Percentiles rank a stretch among this genome's conserved stretches.
phyloP scores from a whole-genome alignment of 75 land plant species.

The Isoetes taiwanensis region DNA sequence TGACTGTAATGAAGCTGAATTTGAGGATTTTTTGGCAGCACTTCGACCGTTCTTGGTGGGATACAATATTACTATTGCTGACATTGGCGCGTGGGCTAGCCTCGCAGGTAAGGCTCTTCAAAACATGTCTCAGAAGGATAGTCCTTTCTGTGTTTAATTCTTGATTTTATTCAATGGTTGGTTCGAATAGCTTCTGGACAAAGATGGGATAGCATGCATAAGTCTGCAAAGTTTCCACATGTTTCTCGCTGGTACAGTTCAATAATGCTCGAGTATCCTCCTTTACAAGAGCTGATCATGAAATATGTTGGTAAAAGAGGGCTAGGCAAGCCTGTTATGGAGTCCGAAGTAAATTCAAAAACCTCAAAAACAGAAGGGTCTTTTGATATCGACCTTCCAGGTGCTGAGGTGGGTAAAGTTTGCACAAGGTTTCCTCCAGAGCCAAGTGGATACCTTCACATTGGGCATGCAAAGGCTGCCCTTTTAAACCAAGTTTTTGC shows the following conservation, averaged over 20 bases:
- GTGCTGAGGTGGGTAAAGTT: conserved; percentile 75
- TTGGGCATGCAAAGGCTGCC: conserved; percentile 93
- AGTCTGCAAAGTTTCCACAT: conserved; percentile 58
- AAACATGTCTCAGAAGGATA: too few relatives aligned
- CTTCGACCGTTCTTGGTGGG: conserved; percentile 65
- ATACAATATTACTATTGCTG: conserved; percentile 49
- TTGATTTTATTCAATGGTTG: neutral
- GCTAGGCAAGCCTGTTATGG: conserved; percentile 21
- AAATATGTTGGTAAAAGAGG: conserved; percentile 49
- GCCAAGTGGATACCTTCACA: conserved; percentile 90
- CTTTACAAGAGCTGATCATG: conserved; percentile 26
- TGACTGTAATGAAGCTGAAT: conserved; percentile 67
- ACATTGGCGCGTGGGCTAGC: conserved; percentile 51
- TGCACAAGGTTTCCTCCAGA: conserved; percentile 89
- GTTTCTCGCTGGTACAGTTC: conserved; percentile 71
- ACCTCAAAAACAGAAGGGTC: conserved; percentile 30
- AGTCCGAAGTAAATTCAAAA: conserved; percentile 15
- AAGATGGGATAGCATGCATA: conserved; percentile 85
- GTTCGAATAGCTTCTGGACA: conserved; percentile 38
- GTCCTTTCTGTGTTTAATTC: neutral
- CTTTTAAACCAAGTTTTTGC: conserved; percentile 76
- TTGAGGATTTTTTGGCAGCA: conserved; percentile 52
- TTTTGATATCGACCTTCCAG: conserved; percentile 74
- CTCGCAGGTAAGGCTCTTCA: conserved; percentile 77
- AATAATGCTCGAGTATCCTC: conserved; percentile 33